Base-by-base conservation (phyloP, 2,329 filamentous ascomycete genomes). In the Xylaria multiplex region DNA sequence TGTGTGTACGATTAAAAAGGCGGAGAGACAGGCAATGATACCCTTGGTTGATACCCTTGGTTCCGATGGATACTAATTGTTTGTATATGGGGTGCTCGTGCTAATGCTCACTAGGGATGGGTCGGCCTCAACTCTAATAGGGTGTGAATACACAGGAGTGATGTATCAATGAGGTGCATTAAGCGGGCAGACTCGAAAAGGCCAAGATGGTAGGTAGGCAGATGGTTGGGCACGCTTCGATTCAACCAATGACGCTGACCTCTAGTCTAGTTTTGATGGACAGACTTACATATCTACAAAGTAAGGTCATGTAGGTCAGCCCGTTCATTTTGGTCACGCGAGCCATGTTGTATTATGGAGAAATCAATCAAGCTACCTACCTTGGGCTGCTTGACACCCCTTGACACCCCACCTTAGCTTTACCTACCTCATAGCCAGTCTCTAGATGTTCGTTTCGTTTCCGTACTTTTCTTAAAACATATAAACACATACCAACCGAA, bases 1-100 rank as follows among this genome's bases (percentile, higher is more conserved):
- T 37, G 49, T 72, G 49, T 72, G 70, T 72, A 72, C 64, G 59
- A 71, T 70, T 69, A 30, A 46, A 46, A 19, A 65, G 58, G 61
- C 22, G 42, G 65, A 49, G 63, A 72, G 68, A 69, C 63, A 72
- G 54, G 66, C 70, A 71, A 72, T 71, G 72, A 73, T 71, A 71
- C 70, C 70, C 70, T 62, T 68, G 57, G 63, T 68, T 71, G 72
- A 73, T 71, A 71, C 70, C 70, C 70, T 62, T 68, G 57, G 63
- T 68, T 70, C 48, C 24, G 59, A 59, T 35, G 54, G 57, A 55
- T 22, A 46, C 22, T 8, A 32, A 37, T 50, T 42, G 53, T 46
- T 24, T n/a, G 35, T 42, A 48, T 32, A 37, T 22, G 30, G 42
- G 24, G 35, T 27, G 27, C 27, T 27, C 27, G 53, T 37, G 52